Evolutionary conservation across 1,139 yeast genomes (phyloP).

Genomic region (Ashbya aceris): DNA sequence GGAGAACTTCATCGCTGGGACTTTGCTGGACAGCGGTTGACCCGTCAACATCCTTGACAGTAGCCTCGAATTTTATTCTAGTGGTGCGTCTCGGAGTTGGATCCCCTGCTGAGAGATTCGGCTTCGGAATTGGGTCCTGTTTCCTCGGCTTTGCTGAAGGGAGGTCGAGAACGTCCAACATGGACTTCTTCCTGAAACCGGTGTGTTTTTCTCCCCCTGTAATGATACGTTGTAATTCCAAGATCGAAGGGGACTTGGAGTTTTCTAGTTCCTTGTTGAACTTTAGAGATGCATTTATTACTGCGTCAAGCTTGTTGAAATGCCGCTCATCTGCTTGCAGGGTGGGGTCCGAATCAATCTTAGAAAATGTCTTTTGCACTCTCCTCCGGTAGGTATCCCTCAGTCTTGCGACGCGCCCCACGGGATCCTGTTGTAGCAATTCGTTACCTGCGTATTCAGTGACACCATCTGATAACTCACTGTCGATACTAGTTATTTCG

Average conservation of each 20-base stretch:
- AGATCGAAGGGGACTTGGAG: constrained; percentile 12
- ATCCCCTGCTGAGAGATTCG: background rate
- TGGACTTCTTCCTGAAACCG: constrained; percentile 12
- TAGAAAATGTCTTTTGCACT: constrained; percentile 10
- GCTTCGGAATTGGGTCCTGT: background rate
- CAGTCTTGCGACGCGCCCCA: constrained; percentile 3
- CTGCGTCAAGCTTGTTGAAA: constrained; percentile 14
- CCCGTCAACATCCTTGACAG: constrained; percentile 14
- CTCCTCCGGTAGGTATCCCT: constrained; percentile 12
- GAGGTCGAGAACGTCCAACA: constrained; percentile 15
- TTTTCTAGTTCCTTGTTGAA: constrained; percentile 21
- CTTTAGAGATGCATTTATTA: constrained; percentile 19
- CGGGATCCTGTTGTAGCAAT: constrained; percentile 4
- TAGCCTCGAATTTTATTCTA: constrained; percentile 18
- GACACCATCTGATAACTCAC: constrained; percentile 1
- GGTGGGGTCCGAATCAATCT: constrained; percentile 6
- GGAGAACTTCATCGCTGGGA: constrained; percentile 1
- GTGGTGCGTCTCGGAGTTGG: constrained; percentile 7
- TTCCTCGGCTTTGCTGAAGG: constrained; percentile 3
- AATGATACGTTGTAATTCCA: constrained; percentile 19
- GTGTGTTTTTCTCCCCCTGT: constrained; percentile 19
- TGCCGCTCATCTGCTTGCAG: constrained; percentile 8
- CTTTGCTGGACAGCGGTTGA: constrained; percentile 3
- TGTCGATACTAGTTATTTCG: background rate
- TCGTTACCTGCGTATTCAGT: constrained; percentile 3